Evolutionary conservation across 2,329 filamentous ascomycete species (phyloP).

Genomic region (Cytospora schulzeri): DNA sequence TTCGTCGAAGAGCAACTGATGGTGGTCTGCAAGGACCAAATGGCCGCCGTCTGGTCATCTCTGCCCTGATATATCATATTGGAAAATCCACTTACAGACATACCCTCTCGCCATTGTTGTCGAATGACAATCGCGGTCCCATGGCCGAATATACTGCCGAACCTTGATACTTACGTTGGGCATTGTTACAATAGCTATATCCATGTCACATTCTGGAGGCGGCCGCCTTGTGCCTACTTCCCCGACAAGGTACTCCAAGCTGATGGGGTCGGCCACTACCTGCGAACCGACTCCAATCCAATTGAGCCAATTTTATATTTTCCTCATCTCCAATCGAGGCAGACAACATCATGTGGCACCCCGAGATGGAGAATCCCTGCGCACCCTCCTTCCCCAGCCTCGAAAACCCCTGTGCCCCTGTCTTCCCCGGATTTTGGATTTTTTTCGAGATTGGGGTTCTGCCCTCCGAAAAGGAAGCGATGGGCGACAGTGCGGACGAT

Average conservation of each 20-base stretch:
- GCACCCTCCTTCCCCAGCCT: conserved; percentile 10
- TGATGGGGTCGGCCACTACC: not conserved
- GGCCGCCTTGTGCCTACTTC: conserved; percentile 5
- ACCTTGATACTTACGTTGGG: conserved; percentile 14
- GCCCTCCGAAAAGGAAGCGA: conserved; percentile 16
- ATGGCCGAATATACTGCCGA: conserved; percentile 18
- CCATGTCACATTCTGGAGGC: not conserved
- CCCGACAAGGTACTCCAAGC: conserved; percentile 6
- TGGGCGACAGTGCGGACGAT: conserved; percentile 17
- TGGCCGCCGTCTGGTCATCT: conserved; percentile 9
- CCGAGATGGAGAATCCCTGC: conserved; percentile 23
- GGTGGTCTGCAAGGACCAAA: not conserved
- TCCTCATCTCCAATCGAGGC: conserved; percentile 18
- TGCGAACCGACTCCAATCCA: conserved; percentile 14
- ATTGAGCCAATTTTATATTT: not conserved
- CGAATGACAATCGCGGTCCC: conserved; percentile 13
- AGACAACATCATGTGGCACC: conserved; percentile 19
- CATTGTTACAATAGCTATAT: conserved; percentile 6
- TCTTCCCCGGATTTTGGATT: conserved; percentile 27
- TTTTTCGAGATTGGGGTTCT: conserved; percentile 12
- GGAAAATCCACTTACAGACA: not conserved
- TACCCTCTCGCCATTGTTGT: not conserved
- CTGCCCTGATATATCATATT: conserved; percentile 21
- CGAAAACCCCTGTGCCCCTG: conserved; percentile 22
- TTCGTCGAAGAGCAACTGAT: conserved; percentile 1